Evolutionary conservation across 2,329 filamentous ascomycete genomes (phyloP), one percentile per base, ranked within the genome.

Genomic region (Apiospora pterosperma): DNA sequence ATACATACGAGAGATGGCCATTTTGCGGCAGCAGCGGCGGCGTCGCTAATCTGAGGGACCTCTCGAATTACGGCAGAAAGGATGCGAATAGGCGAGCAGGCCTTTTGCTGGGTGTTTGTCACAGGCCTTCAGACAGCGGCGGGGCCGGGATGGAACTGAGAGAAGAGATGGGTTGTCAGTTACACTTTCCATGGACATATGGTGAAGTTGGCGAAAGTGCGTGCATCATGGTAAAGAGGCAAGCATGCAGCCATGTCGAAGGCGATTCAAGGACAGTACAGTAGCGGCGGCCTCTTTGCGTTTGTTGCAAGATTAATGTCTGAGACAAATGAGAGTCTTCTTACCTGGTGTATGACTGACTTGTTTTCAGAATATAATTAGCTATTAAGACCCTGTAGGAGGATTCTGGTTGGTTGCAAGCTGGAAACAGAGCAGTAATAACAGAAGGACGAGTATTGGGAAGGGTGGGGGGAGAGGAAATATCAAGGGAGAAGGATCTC

Each of bases 371-470:
- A 16, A 25, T 55, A 55, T 34, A 34, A 55, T 55, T 55, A 55
- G 48, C 48, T 55, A 55, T 55, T 55, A 55, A 55, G 48, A 55
- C 34, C 48, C 48, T 55, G 21, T 55, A 55, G 48, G 8, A 55
- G 48, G 48, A 55, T 10, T 55, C 11, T 31, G 41, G 41, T 21
- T 55, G 48, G 28, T 55, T n/a, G 48, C 25, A 28, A n/a, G 28
- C 25, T n/a, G 48, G 28, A 55, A 55, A 55, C 16, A n/a, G 25
- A 31, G 12, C 10, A 52, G 14, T 52, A 52, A 16, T 31, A 19
- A 3, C 44, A 52, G 12, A 34, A n/a, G n/a, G n/a, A n/a, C n/a
- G n/a, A n/a, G n/a, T n/a, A n/a, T n/a, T n/a, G n/a, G n/a, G n/a
- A n/a, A n/a, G n/a, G n/a, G 28, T 34, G 28, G 28, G 11, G 48